These are phyloP conservation scores for Mycena polygramma DNA, from an alignment of 768 basidiomycete species.

Conservation along the genomic window DNA sequence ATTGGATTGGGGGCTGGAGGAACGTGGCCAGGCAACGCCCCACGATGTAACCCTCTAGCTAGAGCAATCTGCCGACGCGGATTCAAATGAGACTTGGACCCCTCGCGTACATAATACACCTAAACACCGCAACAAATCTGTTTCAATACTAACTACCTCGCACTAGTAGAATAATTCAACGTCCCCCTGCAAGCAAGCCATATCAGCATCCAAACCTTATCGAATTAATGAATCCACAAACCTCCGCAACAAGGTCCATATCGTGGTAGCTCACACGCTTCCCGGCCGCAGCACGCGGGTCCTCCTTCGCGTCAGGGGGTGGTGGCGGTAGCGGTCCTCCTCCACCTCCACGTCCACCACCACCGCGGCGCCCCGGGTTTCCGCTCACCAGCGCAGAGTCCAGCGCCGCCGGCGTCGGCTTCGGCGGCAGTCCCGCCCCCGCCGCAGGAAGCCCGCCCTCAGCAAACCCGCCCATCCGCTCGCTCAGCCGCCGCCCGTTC, in stretches of 20 bases:
- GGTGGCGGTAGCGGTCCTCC: constrained; percentile 78
- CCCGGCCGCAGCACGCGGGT: constrained; percentile 90
- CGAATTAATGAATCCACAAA: constrained; percentile 41
- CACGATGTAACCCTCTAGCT: constrained; percentile 3
- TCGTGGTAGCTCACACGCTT: constrained; percentile 95
- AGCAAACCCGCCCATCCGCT: constrained; percentile 85
- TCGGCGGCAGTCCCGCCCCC: constrained; percentile 83
- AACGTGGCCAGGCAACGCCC: constrained; percentile 29
- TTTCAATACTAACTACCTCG: constrained; percentile 14
- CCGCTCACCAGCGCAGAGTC: constrained; percentile 68
- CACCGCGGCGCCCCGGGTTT: constrained; percentile 42
- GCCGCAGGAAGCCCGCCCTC: constrained; percentile 63
- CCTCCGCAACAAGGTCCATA: constrained; percentile 93
- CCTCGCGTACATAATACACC: not conserved
- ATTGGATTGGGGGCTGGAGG: constrained; percentile 13
- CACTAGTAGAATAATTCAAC: constrained; percentile 68
- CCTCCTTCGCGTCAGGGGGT: constrained; percentile 91
- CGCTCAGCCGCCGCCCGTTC: constrained; percentile 78
- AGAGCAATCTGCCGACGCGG: too few species aligned
- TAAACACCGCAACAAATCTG: not conserved
- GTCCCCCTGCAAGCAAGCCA: constrained; percentile 59
- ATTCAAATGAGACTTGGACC: too few species aligned
- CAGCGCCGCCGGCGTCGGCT: constrained; percentile 69
- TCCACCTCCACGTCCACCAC: constrained; percentile 49
- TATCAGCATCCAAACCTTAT: constrained; percentile 31